phyloP scores from a whole-genome alignment of 257 asterid genomes.

The Solanum etuberosum region DNA sequence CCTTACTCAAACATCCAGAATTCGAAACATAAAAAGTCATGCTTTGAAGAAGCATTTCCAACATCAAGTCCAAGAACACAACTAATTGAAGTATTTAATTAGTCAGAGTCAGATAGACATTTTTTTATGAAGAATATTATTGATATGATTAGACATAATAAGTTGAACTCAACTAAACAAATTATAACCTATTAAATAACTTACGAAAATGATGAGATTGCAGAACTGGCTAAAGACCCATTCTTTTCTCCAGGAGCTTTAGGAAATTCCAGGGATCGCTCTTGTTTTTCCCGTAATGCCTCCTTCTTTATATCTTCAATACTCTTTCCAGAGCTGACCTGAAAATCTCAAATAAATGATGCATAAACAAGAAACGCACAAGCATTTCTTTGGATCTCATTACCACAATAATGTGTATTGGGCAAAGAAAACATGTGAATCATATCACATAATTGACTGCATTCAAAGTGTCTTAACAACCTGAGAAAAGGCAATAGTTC shows the following conservation, averaged over 20 bases:
- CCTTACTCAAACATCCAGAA: neutral
- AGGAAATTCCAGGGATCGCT: constrained; percentile 21
- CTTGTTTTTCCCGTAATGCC: constrained; percentile 30
- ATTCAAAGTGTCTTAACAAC: neutral
- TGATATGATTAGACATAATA: neutral
- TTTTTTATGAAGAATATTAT: neutral
- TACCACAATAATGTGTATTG: neutral
- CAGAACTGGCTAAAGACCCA: constrained; percentile 15
- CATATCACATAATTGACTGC: neutral
- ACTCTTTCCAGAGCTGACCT: constrained; percentile 58
- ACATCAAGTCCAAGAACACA: neutral
- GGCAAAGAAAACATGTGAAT: neutral
- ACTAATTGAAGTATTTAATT: neutral
- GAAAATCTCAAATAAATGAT: neutral
- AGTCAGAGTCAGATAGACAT: neutral
- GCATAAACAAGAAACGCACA: neutral
- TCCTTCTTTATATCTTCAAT: constrained; percentile 56
- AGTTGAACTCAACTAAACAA: neutral
- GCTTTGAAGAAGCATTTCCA: neutral
- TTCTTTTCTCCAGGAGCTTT: constrained; percentile 19
- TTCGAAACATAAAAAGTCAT: neutral
- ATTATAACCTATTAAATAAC: neutral
- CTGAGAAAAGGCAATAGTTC: neutral
- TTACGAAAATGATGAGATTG: constrained; percentile 8
- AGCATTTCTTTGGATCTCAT: neutral